A percentile compares a stretch with the other conserved stretches of the same genome.
Evolutionary conservation across 345 rosid species (phyloP).

Genomic region (Bruguiera sexangula): DNA sequence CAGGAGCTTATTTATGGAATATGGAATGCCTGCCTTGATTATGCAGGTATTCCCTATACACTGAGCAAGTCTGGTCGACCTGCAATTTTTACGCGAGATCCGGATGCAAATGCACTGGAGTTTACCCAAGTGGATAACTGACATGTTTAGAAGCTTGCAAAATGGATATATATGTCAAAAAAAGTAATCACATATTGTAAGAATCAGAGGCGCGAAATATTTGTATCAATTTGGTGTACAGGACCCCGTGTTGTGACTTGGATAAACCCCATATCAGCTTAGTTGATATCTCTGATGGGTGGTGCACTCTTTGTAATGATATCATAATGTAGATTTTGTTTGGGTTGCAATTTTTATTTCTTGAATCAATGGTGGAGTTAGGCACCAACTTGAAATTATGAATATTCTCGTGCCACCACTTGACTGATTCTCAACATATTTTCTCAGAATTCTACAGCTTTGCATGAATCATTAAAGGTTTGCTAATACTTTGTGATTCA

Average conservation of each 20-base stretch:
- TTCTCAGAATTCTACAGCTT: too few species aligned
- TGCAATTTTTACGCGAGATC: slow-evolving; percentile 85
- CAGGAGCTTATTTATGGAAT: background rate
- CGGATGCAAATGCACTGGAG: slow-evolving; percentile 91
- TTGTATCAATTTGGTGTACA: background rate
- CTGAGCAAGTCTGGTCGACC: slow-evolving; percentile 88
- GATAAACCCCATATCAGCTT: background rate
- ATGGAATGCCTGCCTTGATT: background rate
- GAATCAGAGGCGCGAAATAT: background rate
- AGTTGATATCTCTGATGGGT: background rate
- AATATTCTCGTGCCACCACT: too few species aligned
- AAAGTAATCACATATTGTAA: background rate
- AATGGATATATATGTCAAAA: background rate
- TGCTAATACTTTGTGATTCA: too few species aligned
- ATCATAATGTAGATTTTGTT: too few species aligned
- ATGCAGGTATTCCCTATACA: slow-evolving; percentile 68
- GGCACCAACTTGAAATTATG: too few species aligned
- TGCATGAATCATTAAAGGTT: too few species aligned
- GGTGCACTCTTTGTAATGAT: too few species aligned
- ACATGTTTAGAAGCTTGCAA: slow-evolving; percentile 1
- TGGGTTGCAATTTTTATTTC: too few species aligned
- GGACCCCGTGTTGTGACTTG: background rate
- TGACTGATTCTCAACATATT: too few species aligned
- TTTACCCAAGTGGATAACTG: slow-evolving; percentile 62
- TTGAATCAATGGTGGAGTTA: too few species aligned